A percentile compares a stretch with the other conserved stretches of the same genome.
Conservation (phyloP, 345 rosid genomes). For the Populus tremula region DNA sequence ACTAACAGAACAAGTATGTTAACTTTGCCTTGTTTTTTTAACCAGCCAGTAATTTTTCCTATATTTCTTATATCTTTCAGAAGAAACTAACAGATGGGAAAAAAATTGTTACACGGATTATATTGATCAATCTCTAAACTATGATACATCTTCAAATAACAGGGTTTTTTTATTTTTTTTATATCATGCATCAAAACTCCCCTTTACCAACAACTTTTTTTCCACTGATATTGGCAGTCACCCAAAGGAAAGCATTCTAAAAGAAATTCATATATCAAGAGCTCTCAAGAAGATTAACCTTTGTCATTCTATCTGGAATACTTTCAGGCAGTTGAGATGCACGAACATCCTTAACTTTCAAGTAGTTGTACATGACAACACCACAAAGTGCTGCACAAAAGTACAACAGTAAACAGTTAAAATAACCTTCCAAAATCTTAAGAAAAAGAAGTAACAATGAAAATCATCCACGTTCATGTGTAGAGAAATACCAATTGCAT, state of each 20-base stretch:
- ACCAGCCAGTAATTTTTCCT: background rate
- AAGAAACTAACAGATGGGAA: background rate
- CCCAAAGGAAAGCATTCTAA: background rate
- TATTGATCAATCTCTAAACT: background rate
- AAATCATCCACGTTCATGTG: background rate
- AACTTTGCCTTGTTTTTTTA: background rate
- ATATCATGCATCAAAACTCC: background rate
- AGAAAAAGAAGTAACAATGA: background rate
- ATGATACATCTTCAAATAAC: background rate
- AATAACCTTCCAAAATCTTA: background rate
- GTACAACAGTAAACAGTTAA: background rate
- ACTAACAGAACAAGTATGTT: background rate
- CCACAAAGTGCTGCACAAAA: constrained; percentile 75
- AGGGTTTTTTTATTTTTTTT: background rate
- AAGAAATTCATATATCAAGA: constrained; percentile 1
- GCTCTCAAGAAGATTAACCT: constrained; percentile 50
- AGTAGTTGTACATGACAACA: constrained; percentile 89
- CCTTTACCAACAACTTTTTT: background rate
- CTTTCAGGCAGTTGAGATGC: constrained; percentile 68
- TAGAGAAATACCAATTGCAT: constrained; percentile 70
- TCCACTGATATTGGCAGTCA: background rate
- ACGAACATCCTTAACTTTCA: constrained; percentile 73
- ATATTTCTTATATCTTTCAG: background rate
- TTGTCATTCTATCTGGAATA: constrained; percentile 69
- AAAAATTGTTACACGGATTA: background rate